A percentile compares a stretch with the other conserved stretches of the same genome.
These are phyloP conservation scores for Lachnellula hyalina DNA, from an alignment of 2,329 filamentous ascomycete species.

Conservation along the genomic window DNA sequence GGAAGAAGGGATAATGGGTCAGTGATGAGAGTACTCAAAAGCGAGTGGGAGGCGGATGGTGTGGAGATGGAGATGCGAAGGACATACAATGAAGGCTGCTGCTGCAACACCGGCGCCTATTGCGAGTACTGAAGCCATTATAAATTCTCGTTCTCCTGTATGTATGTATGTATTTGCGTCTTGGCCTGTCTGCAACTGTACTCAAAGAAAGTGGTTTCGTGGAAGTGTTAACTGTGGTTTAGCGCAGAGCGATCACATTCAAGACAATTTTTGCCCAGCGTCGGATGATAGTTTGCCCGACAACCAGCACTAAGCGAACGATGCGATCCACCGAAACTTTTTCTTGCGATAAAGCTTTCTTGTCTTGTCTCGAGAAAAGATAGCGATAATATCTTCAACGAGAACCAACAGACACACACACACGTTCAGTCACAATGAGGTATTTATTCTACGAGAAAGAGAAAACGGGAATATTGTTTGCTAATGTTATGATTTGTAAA, in stretches of 20 bases:
- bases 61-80: conserved; percentile 1
- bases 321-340: no score
- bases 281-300: no score
- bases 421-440: conserved; percentile 24
- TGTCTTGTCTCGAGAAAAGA: neutral
- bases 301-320: no score
- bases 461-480: neutral
- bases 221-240: no score
- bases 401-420: neutral
- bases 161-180: no score
- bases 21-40: neutral
- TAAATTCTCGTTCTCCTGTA: conserved; percentile 1
- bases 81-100: conserved; percentile 58
- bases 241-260: no score
- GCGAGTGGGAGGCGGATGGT: neutral
- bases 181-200: neutral
- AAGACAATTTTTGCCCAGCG: no score
- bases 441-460: neutral
- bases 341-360: no score
- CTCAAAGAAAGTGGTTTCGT: no score
- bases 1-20: neutral
- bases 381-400: conserved; percentile 9
- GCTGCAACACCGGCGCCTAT: conserved; percentile 58
- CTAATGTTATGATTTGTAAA: conserved; percentile 15
- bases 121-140: conserved; percentile 54